These are phyloP conservation scores for Penicillium frequentans DNA, from an alignment of 2,329 filamentous ascomycete genomes.

Conservation along the genomic window DNA sequence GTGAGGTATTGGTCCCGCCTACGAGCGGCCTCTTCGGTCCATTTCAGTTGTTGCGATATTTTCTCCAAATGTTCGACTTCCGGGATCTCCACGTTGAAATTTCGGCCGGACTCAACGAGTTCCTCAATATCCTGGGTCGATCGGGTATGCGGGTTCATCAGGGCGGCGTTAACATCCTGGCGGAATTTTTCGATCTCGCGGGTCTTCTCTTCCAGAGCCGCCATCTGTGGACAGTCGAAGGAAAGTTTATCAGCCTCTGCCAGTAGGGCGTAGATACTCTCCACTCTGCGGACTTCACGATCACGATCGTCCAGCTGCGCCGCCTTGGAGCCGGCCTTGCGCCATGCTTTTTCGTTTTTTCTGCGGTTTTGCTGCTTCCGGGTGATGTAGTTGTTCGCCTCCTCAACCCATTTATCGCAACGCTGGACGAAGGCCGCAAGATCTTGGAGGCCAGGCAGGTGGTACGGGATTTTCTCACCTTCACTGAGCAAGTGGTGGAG, in stretches of 20 bases:
- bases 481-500: constrained; percentile 83
- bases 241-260: constrained; percentile 80
- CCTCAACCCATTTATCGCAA: constrained; percentile 97
- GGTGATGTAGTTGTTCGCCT: constrained; percentile 93
- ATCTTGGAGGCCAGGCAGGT: constrained; percentile 76
- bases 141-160: constrained; percentile 64
- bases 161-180: constrained; percentile 67
- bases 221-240: constrained; percentile 91
- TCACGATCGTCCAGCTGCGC: constrained; percentile 82
- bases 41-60: constrained; percentile 80
- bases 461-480: constrained; percentile 93
- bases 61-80: constrained; percentile 81
- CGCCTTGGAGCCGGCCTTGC: constrained; percentile 68
- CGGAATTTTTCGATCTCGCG: constrained; percentile 84
- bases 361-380: constrained; percentile 96
- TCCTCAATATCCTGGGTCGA: constrained; percentile 79
- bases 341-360: constrained; percentile 88
- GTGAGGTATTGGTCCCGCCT: constrained; percentile 67
- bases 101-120: constrained; percentile 82
- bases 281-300: constrained; percentile 81
- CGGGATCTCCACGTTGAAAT: constrained; percentile 87
- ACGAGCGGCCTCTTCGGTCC: constrained; percentile 76
- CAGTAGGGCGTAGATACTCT: constrained; percentile 83
- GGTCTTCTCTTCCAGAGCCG: constrained; percentile 78
- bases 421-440: constrained; percentile 89